Base-by-base conservation (phyloP, 345 rosid species). In the Cochlearia excelsa region DNA sequence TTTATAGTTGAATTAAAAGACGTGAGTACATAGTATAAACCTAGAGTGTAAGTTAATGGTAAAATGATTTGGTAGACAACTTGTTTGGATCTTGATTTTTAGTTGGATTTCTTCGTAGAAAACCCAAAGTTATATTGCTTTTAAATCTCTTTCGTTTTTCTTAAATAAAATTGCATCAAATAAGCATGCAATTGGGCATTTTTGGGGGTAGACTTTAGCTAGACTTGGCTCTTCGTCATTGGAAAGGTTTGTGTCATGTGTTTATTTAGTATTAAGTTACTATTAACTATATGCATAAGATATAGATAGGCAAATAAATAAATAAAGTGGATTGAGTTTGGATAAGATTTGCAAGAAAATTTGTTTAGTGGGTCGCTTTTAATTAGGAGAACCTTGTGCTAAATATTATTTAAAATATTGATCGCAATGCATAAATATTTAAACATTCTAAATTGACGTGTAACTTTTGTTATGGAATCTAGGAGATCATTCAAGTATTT, bases 291-390 rank as follows among this genome's bases (percentile, higher is more conserved):
- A 16, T 16, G 23, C 23, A 16, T 16, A 16, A 16, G 23, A 51
- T n/a, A 31, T 31, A 23, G 3, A 46, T 4, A 7, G 42, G 35
- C 26, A 52, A 46, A 31, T 48, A 54, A 26, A 31, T 9, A 16
- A 16, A 16, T 16, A 16, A 16, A 16, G 51, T 69, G 38, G 44
- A 46, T 26, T 52, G 59, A 59, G 46, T 46, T 54, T 68, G 73
- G 73, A 69, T 69, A 69, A 69, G 73, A 54, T 54, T 69, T 55
- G 63, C 9, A 48, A 62, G 58, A 62, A 31, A 33, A 48, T 33
- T 43, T 41, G 28, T 68, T 46, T 61, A 54, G 27, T 26, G 9
- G 30, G 62, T 69, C 68, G 53, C 74, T 55, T 62, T 62, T 69
- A 16, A 16, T 16, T 16, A 33, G 31, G 29, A 29, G 48, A 34